Percentiles rank a stretch among this genome's conserved stretches.
Evolutionary conservation across 139 green algal species (phyloP).

Genomic region (Penium margaritaceum): DNA sequence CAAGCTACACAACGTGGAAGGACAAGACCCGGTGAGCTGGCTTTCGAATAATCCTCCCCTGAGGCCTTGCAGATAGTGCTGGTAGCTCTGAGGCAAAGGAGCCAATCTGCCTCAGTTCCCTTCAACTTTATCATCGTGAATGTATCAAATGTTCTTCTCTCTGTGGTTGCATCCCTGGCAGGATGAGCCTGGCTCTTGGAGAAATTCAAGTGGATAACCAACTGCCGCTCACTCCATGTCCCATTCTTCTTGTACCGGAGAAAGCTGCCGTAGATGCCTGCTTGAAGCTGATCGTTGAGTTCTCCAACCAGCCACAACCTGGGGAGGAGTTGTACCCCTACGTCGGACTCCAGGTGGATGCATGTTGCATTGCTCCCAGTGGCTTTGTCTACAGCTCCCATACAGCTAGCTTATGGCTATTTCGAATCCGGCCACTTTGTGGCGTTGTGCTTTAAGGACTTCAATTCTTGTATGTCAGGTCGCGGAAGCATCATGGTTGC

Average conservation of each 20-base stretch:
- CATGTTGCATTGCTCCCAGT: neutral
- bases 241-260: neutral
- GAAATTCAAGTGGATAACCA: constrained; percentile 37
- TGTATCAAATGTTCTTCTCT: too few species aligned
- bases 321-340: neutral
- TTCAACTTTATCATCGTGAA: too few species aligned
- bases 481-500: neutral
- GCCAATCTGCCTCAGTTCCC: too few species aligned
- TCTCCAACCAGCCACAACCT: too few species aligned
- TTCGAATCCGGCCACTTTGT: neutral
- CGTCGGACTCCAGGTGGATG: neutral
- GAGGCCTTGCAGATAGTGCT: too few species aligned
- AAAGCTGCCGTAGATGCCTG: neutral
- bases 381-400: neutral
- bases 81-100: too few species aligned
- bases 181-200: too few species aligned
- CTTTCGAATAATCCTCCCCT: too few species aligned
- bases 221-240: constrained; percentile 5
- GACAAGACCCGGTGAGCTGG: too few species aligned
- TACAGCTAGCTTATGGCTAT: neutral
- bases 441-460: too few species aligned
- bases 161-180: too few species aligned
- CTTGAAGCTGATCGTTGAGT: neutral
- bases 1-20: too few species aligned
- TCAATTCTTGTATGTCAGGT: neutral